These are phyloP conservation scores for Debaryomyces coudertii DNA, from an alignment of 1,139 yeast genomes.

Conservation along the genomic window DNA sequence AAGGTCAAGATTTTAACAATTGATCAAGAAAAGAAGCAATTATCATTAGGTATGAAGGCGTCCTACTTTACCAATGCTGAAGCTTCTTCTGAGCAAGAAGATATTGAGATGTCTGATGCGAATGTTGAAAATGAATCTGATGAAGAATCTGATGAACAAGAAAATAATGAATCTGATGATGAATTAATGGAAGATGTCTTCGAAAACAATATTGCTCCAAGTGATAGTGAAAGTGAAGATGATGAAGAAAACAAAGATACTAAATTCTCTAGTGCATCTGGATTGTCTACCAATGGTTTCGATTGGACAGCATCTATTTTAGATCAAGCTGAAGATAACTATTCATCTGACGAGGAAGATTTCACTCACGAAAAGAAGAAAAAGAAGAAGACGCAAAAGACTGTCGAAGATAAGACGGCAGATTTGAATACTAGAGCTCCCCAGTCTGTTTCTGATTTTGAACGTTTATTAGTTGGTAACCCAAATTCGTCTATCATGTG, in stretches of 20 bases:
- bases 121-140: conserved; percentile 31
- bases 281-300: conserved; percentile 81
- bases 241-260: conserved; percentile 23
- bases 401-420: conserved; percentile 79
- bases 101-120: conserved; percentile 26
- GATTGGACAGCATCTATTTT: conserved; percentile 93
- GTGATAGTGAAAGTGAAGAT: conserved; percentile 25
- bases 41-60: conserved; percentile 93
- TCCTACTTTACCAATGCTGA: conserved; percentile 66
- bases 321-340: conserved; percentile 70
- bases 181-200: conserved; percentile 22
- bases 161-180: conserved; percentile 27
- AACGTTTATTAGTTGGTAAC: conserved; percentile 84
- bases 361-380: conserved; percentile 51
- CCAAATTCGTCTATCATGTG: conserved; percentile 93
- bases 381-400: conserved; percentile 45
- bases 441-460: conserved; percentile 88
- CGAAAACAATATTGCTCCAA: conserved; percentile 26
- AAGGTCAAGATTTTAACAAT: conserved; percentile 75
- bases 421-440: conserved; percentile 85
- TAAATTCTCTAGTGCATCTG: conserved; percentile 32
- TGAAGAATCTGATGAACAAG: conserved; percentile 27
- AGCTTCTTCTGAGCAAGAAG: conserved; percentile 27
- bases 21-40: conserved; percentile 66
- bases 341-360: conserved; percentile 59